Evolutionary conservation across 2,329 filamentous ascomycete genomes (phyloP).

Genomic region (Leptographium procerum): DNA sequence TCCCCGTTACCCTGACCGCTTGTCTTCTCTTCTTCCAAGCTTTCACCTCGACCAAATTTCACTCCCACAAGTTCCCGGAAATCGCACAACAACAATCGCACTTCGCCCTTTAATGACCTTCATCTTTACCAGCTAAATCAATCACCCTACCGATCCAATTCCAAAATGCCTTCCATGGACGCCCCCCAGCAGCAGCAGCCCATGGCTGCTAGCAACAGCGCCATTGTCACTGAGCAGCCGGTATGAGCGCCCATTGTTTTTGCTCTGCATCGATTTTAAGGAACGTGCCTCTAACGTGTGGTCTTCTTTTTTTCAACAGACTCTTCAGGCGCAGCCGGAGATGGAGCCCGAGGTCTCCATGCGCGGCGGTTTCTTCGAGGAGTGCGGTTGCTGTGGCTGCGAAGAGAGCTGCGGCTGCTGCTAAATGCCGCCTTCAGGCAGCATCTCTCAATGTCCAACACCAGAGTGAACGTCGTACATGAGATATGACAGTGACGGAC

Average conservation of each 20-base stretch:
- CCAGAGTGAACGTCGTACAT: not conserved
- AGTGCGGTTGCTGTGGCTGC: slow-evolving; percentile 20
- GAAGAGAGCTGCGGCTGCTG: slow-evolving; percentile 19
- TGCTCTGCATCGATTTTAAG: not conserved
- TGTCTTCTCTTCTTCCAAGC: not conserved
- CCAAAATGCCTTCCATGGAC: slow-evolving; percentile 19
- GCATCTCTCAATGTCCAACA: not conserved
- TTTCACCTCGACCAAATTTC: not conserved
- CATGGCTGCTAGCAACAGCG: slow-evolving; percentile 17
- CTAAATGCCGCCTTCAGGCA: slow-evolving; percentile 9
- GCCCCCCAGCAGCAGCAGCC: slow-evolving; percentile 19
- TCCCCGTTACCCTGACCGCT: not conserved
- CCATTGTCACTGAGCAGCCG: slow-evolving; percentile 19
- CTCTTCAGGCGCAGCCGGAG: slow-evolving; percentile 18
- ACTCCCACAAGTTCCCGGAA: not conserved
- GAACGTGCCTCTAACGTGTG: not conserved
- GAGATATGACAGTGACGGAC: not conserved
- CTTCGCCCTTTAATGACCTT: not conserved
- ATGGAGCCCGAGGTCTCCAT: slow-evolving; percentile 15
- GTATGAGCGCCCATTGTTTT: slow-evolving; percentile 12
- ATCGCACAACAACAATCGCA: not conserved
- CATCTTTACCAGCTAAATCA: not conserved
- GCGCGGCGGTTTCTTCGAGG: slow-evolving; percentile 21
- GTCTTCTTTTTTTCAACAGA: slow-evolving; percentile 6
- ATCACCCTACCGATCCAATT: not conserved